Evolutionary conservation across 2,329 filamentous ascomycete species (phyloP), one percentile per base, ranked within the genome.

Genomic region (Ramularia collo-cygni): DNA sequence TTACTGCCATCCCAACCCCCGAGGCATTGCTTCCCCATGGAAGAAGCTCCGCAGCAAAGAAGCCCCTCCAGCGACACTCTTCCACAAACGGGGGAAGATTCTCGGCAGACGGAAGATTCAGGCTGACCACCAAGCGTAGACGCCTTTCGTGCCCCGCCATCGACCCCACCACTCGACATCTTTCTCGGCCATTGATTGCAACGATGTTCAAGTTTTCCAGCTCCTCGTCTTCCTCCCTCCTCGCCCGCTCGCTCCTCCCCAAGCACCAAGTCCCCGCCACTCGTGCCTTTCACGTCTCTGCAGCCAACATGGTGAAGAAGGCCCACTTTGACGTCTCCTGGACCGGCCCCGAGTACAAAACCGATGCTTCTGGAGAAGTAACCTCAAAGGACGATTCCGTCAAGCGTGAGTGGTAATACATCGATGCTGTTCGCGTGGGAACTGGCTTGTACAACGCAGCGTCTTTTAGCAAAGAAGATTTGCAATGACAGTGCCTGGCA

Each of bases 281-380:
- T 47, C 67, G 75, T 64, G 65, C 67, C 53, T 82, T 81, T 63
- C 71, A 75, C 64, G 72, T 77, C 60, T 74, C 84, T 64, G 68
- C 81, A 60, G 70, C 76, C 73, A 81, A 75, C 67, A 95, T 94
- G 87, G 70, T 73, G 62, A 69, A 77, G 65, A 79, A 82, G 65
- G 79, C 79, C 71, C 86, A 74, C 71, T 79, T 75, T 43, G 46
- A 60, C 40, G 47, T 54, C 15, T 46, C 44, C 46, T 60, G 57
- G 57, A 73, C 79, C 62, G 85, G 83, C 52, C 83, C 84, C 51
- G 72, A 79, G 63, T 56, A 93, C 54, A 70, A 83, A 62, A 71
- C 72, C 64, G 69, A 73, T 64, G 69, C 67, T 63, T 63, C 64
- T 45, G 66, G 74, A 50, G 82, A 77, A 51, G 52, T 65, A 55